Evolutionary conservation across 2,329 filamentous ascomycete genomes (phyloP).

Genomic region (Ampelomyces quisqualis): DNA sequence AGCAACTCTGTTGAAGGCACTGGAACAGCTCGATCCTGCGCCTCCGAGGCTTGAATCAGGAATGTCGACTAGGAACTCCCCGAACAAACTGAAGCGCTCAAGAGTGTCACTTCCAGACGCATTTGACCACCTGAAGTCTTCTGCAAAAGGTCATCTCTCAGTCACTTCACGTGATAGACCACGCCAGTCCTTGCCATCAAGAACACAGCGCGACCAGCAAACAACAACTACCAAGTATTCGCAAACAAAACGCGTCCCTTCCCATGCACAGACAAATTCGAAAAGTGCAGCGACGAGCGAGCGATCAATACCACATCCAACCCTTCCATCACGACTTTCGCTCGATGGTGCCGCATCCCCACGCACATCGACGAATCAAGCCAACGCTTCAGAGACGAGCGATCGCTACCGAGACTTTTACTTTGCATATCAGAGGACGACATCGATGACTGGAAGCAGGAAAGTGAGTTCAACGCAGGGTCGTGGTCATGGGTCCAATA

Average conservation of each 20-base stretch:
- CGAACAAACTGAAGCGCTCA: slow-evolving; percentile 1
- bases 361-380: neutral
- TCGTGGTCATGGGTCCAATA: neutral
- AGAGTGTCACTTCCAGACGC: slow-evolving; percentile 11
- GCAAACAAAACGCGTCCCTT: neutral
- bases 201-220: neutral
- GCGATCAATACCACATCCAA: neutral
- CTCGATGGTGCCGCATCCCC: neutral
- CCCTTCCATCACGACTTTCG: neutral
- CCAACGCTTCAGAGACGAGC: slow-evolving; percentile 5
- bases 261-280: neutral
- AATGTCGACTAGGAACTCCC: neutral
- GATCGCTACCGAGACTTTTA: slow-evolving; percentile 25
- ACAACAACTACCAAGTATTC: neutral
- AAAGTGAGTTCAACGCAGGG: slow-evolving; percentile 19
- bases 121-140: slow-evolving; percentile 3
- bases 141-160: neutral
- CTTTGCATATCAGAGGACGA: slow-evolving; percentile 13
- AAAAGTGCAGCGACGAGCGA: neutral
- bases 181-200: slow-evolving; percentile 22
- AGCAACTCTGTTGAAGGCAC: slow-evolving; percentile 20
- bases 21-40: slow-evolving; percentile 22
- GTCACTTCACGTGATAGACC: slow-evolving; percentile 3
- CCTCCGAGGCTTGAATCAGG: neutral
- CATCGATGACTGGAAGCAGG: slow-evolving; percentile 22